Percentiles rank a stretch among this genome's conserved stretches.
phyloP scores from a whole-genome alignment of 2,329 filamentous ascomycete species.

The Gnomoniopsis smithogilvyi region DNA sequence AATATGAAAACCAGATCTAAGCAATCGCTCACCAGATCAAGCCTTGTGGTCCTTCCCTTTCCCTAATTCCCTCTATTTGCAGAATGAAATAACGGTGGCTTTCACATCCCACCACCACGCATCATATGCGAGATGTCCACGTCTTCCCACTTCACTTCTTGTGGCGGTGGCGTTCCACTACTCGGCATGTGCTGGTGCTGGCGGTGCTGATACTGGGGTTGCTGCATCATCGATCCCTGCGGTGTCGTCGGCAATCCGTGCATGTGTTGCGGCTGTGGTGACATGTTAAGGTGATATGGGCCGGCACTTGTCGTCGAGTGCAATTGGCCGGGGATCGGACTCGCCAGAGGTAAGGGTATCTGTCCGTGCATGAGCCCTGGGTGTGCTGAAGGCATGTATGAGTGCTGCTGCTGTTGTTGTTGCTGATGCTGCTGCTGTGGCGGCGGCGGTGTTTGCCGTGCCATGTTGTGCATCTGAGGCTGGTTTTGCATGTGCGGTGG shows the following conservation, averaged over 20 bases:
- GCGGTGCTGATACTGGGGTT: not conserved
- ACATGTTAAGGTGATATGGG: constrained; percentile 7
- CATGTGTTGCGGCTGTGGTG: constrained; percentile 11
- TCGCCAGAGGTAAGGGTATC: constrained; percentile 6
- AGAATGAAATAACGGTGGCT: not conserved
- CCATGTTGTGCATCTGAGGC: constrained; percentile 10
- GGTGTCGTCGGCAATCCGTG: constrained; percentile 23
- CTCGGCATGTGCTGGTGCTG: constrained; percentile 21
- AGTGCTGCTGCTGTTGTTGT: constrained; percentile 8
- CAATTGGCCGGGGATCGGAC: constrained; percentile 9
- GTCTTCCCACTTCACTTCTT: constrained; percentile 40
- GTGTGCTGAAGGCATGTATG: constrained; percentile 10
- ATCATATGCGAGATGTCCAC: constrained; percentile 44
- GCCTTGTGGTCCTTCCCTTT: not conserved
- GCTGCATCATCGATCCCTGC: constrained; percentile 25
- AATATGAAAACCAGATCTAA: not conserved
- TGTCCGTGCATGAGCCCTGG: constrained; percentile 8
- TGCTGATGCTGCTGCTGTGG: constrained; percentile 9
- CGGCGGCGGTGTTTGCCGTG: not conserved
- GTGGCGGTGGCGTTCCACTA: constrained; percentile 7
- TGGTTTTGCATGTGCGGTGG: constrained; percentile 24
- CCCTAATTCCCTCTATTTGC: not conserved
- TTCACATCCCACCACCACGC: constrained; percentile 24
- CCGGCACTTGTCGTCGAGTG: constrained; percentile 11
- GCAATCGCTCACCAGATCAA: not conserved